Evolutionary conservation across 371 early-diverging fungal species (phyloP).

Genomic region (Thermomucor indicae-seudaticae): DNA sequence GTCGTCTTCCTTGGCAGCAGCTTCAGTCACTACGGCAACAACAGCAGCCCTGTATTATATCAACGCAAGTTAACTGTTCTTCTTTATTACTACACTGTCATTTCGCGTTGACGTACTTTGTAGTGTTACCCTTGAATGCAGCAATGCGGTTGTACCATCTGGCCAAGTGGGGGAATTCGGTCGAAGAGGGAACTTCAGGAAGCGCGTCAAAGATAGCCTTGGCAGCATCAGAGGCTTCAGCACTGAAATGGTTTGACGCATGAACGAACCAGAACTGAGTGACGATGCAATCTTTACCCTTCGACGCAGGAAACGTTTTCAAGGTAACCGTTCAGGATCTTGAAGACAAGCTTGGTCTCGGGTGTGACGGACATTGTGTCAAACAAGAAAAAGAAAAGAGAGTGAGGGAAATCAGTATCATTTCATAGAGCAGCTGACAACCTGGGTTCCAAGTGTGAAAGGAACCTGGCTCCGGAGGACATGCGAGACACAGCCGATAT

Average conservation of each 20-base stretch:
- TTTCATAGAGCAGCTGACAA: too few relatives aligned
- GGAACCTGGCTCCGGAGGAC: too few relatives aligned
- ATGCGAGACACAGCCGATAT: too few relatives aligned
- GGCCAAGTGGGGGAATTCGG: conserved; percentile 82
- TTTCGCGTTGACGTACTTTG: conserved; percentile 28
- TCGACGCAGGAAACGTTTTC: conserved; percentile 76
- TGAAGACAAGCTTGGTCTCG: conserved; percentile 76
- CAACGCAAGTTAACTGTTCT: too few relatives aligned
- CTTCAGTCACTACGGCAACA: conserved; percentile 23
- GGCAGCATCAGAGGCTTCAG: conserved; percentile 94
- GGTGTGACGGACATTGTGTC: conserved; percentile 58
- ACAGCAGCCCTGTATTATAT: conserved; percentile 29
- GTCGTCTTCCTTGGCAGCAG: conserved; percentile 86
- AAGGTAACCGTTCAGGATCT: conserved; percentile 79
- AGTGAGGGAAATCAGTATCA: not conserved
- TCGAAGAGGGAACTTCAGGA: conserved; percentile 72
- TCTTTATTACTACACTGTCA: too few relatives aligned
- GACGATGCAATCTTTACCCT: conserved; percentile 54
- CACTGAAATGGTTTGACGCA: conserved; percentile 15
- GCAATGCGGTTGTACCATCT: conserved; percentile 96
- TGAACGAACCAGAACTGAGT: conserved; percentile 26
- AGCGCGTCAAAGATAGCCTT: conserved; percentile 84
- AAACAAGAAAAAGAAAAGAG: conserved; percentile 1
- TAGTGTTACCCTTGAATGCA: conserved; percentile 53
- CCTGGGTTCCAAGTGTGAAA: too few relatives aligned